Evolutionary conservation across 257 asterid species (phyloP).

Genomic region (Capsicum chinense): DNA sequence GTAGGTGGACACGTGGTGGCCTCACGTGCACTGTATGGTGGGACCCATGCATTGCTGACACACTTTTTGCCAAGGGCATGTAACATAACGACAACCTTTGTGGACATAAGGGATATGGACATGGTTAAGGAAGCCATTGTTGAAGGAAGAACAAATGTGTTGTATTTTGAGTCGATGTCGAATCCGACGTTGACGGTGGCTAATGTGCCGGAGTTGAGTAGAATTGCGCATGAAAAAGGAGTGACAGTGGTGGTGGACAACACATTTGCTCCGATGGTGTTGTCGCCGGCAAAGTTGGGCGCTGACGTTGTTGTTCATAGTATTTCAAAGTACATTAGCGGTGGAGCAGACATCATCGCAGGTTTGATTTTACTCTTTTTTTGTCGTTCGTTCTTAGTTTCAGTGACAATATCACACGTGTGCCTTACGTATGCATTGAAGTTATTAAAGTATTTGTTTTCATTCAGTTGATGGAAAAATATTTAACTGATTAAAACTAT

Average conservation of each 20-base stretch:
- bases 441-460: background rate
- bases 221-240: slow-evolving; percentile 86
- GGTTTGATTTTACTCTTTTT: slow-evolving; percentile 43
- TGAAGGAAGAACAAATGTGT: slow-evolving; percentile 71
- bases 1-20: slow-evolving; percentile 93
- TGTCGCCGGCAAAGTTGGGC: slow-evolving; percentile 88
- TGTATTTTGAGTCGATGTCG: slow-evolving; percentile 76
- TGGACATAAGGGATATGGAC: slow-evolving; percentile 62
- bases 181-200: slow-evolving; percentile 88
- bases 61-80: slow-evolving; percentile 84
- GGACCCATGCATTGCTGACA: slow-evolving; percentile 84
- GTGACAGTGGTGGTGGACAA: slow-evolving; percentile 87
- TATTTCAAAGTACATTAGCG: slow-evolving; percentile 88
- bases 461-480: too few relatives aligned
- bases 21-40: slow-evolving; percentile 78
- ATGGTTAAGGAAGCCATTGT: slow-evolving; percentile 62
- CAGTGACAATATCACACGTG: background rate
- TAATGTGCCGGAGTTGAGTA: slow-evolving; percentile 80
- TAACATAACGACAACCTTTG: slow-evolving; percentile 84
- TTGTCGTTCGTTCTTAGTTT: background rate
- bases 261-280: slow-evolving; percentile 93
- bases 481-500: too few relatives aligned
- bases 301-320: slow-evolving; percentile 96
- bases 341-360: slow-evolving; percentile 93
- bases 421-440: background rate